Percentiles rank a stretch among this genome's conserved stretches.
Conservation (phyloP, 331 rosid genomes). For the Spiraea crenata region DNA sequence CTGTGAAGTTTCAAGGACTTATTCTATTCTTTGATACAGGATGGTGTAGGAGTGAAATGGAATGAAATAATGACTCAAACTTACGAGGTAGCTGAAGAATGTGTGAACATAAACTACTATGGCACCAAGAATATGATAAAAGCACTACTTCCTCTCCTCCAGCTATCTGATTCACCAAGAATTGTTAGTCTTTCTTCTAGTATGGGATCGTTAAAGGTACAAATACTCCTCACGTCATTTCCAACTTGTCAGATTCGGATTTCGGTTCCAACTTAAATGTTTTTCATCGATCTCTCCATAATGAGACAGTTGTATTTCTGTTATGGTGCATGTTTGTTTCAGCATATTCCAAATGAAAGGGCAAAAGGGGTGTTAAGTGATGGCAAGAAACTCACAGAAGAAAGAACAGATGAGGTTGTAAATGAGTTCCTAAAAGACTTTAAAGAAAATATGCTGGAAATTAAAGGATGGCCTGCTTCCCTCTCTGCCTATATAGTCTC, state of each 20-base stretch:
- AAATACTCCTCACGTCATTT: background rate
- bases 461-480: constrained; percentile 35
- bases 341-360: too few relatives aligned
- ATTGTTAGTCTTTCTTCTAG: background rate
- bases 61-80: constrained; percentile 25
- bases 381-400: too few relatives aligned
- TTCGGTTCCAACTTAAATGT: too few relatives aligned
- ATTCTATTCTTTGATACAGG: constrained; percentile 16
- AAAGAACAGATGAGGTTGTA: too few relatives aligned
- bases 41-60: constrained; percentile 25
- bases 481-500: constrained; percentile 21
- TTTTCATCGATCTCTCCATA: too few relatives aligned
- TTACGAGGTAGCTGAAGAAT: constrained; percentile 34
- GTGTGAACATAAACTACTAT: constrained; percentile 41
- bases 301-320: background rate
- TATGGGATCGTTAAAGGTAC: background rate
- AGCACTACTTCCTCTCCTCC: constrained; percentile 19
- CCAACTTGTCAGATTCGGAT: too few relatives aligned
- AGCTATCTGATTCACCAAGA: constrained; percentile 4
- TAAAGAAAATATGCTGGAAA: constrained; percentile 31
- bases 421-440: background rate
- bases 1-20: too few relatives aligned
- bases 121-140: constrained; percentile 24
- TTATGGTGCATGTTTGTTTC: too few relatives aligned
- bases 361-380: too few relatives aligned